A percentile compares a stretch with the other conserved stretches of the same genome.
These are phyloP conservation scores for Xanthoparmelia taractica DNA, from an alignment of 495 filamentous ascomycete genomes.

Conservation along the genomic window DNA sequence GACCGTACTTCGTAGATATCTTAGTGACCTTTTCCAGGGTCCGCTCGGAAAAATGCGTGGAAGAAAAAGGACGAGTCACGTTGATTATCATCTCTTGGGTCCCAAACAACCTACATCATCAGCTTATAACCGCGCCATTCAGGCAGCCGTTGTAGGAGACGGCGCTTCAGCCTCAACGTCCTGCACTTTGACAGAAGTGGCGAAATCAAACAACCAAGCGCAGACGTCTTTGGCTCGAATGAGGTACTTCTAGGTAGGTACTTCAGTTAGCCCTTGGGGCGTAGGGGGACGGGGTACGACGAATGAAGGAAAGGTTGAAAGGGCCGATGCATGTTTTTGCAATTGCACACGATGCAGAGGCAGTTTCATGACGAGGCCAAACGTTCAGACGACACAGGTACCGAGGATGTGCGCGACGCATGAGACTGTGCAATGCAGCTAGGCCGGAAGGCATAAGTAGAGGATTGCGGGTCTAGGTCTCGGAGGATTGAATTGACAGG, in stretches of 20 bases:
- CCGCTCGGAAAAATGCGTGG: conserved; percentile 1
- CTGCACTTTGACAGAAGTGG: neutral
- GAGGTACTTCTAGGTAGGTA: neutral
- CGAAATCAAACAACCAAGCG: neutral
- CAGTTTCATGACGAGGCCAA: neutral
- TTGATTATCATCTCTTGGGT: neutral
- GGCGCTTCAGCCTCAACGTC: conserved; percentile 4
- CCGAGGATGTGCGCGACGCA: neutral
- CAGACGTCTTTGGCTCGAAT: neutral
- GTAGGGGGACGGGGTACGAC: neutral
- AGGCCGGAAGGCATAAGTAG: neutral
- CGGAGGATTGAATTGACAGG: conserved; percentile 3
- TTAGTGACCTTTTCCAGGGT: neutral
- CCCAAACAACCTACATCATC: neutral
- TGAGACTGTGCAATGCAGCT: neutral
- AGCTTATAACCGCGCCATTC: neutral
- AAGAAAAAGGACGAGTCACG: neutral
- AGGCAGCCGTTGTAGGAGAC: neutral
- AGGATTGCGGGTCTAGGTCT: conserved; percentile 7
- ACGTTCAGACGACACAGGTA: neutral
- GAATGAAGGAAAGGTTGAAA: neutral
- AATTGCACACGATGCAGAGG: neutral
- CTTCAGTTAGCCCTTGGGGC: neutral
- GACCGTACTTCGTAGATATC: neutral
- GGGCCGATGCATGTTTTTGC: neutral